Evolutionary conservation across 192 early-diverging fungal genomes (phyloP), one percentile per base, ranked within the genome.

Genomic region (Backusella sp.): DNA sequence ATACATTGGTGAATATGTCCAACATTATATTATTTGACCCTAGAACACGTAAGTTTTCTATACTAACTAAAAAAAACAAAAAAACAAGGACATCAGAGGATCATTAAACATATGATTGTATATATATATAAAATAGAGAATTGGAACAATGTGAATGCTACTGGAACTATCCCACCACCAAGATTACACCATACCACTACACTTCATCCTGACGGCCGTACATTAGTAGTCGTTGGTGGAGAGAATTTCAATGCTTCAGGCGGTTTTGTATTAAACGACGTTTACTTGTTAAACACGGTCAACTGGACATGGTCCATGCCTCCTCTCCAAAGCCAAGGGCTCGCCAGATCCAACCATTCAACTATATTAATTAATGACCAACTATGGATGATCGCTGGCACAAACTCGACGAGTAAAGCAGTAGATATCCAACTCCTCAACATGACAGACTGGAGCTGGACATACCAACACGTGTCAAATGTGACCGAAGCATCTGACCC

Each of bases 131-230:
- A 30, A 28, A 46, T 53, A 73, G 72, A 34, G 12, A 73, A 56
- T 37, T 73, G 72, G 72, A 37, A 37, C 21, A 62, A 56, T 15
- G 36, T 39, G 8, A 39, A 37, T 28, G 72, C 72, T 0, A 39
- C 52, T 23, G 72, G 72, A 12, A 35, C 39, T 62, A 35, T 53
- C 11, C 72, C 72, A 35, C 32, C 34, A 39, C 34, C 35, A 9
- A 73, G 72, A 65, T 62, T 62, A 39, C 72, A 73, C 15, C 72
- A 73, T 37, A 62, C 72, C 21, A 62, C 72, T 6, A 73, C 72
- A n/a, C 49, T 73, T n/a, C 72, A 39, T 21, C 49, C 53, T 15
- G 72, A 73, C 28, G 72, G 72, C 1, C 34, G 37, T 19, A 56
- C 34, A 14, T 34, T 73, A 19, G 19, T 73, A 15, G 36, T 73